Evolutionary conservation across 2,329 filamentous ascomycete genomes (phyloP), one percentile per base, ranked within the genome.

Genomic region (Pezicula neosporulosa): DNA sequence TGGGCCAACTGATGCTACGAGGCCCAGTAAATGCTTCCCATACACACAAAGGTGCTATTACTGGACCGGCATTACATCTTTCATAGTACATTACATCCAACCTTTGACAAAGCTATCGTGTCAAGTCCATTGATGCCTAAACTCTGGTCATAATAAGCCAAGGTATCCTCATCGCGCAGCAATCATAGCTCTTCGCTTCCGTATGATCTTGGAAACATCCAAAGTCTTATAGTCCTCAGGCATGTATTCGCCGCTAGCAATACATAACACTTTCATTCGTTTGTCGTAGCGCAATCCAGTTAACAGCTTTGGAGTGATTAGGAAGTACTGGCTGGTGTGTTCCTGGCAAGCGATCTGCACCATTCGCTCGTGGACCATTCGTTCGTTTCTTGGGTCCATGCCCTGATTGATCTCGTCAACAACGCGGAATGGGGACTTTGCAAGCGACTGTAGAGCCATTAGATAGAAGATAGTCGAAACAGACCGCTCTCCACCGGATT

Each of bases 371-470:
- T 99, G 94, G 15, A 99, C 92, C 83, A 97, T 95, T 61, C 94
- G 89, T 72, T 99, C 94, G 71, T 99, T 99, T 63, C 94, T 86
- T 41, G 93, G 94, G 69, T 99, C 94, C 94, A 99, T 99, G 59
- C 94, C 94, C 72, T 99, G 94, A 67, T 99, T 99, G 77, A 99
- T 99, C 74, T 99, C 94, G 71, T 99, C 94, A 53, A 99, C 94
- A 46, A 99, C 93, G 48, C 94, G 90, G 81, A 99, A 99, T 1
- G 94, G 94, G 3, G 92, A 91, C 63, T 91, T 88, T 15, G 94
- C 93, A 63, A 99, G 85, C 46, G 89, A 89, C 69, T 99, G 94
- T 24, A 99, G 81, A 5, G 94, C 90, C 92, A 99, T 97, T 51
- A 99, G 89, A 73, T 95, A 99, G 78, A 97, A 99, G 66, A 97